phyloP scores from a whole-genome alignment of 768 basidiomycete genomes.

The Favolaschia claudopus region DNA sequence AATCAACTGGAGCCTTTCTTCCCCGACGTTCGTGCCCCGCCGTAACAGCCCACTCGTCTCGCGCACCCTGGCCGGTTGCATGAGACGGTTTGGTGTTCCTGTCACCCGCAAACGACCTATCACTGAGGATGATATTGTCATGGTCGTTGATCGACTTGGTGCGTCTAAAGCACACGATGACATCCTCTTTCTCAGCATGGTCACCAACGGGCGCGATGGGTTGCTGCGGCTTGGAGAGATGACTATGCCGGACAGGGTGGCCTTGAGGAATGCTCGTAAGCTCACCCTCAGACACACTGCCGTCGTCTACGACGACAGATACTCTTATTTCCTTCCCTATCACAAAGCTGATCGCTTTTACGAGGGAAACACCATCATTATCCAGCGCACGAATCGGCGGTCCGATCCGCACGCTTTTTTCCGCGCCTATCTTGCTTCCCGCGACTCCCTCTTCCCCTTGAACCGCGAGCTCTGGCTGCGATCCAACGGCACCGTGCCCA shows the following conservation, averaged over 20 bases:
- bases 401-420: slow-evolving; percentile 16
- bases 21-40: slow-evolving; percentile 33
- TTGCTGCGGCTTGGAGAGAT: slow-evolving; percentile 43
- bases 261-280: slow-evolving; percentile 26
- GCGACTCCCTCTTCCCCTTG: slow-evolving; percentile 1
- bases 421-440: not conserved
- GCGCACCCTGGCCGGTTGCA: slow-evolving; percentile 34
- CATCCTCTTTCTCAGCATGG: slow-evolving; percentile 35
- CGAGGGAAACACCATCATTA: slow-evolving; percentile 32
- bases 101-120: slow-evolving; percentile 33
- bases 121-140: slow-evolving; percentile 22
- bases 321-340: slow-evolving; percentile 36
- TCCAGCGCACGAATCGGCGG: not conserved
- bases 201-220: slow-evolving; percentile 38
- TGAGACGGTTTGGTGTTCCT: slow-evolving; percentile 11
- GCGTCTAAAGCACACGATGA: slow-evolving; percentile 28
- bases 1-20: slow-evolving; percentile 39
- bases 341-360: slow-evolving; percentile 47
- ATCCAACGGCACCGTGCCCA: slow-evolving; percentile 32
- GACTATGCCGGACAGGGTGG: slow-evolving; percentile 28
- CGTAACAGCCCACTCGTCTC: slow-evolving; percentile 31
- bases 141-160: not conserved
- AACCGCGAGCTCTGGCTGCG: slow-evolving; percentile 15
- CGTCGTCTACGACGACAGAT: not conserved
- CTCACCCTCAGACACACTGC: slow-evolving; percentile 26